Evolutionary conservation across 78 protist species (phyloP).

Genomic region (Tieghemostelium lacteum): DNA sequence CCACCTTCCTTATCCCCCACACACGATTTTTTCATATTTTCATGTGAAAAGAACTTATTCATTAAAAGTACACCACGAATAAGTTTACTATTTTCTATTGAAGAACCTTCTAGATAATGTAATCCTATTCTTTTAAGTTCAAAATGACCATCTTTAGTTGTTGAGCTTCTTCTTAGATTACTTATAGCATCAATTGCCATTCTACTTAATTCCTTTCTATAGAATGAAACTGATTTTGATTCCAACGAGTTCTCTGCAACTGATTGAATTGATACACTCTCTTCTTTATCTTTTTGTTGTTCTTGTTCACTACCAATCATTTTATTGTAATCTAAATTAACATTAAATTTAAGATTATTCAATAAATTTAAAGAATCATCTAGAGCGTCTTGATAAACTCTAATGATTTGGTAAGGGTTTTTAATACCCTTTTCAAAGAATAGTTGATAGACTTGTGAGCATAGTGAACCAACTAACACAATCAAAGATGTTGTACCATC

Average conservation of each 20-base stretch:
- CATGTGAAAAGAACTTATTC: constrained; percentile 13
- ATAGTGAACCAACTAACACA: constrained; percentile 49
- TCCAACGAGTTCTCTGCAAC: constrained; percentile 28
- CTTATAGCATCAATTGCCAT: constrained; percentile 35
- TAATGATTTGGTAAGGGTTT: neutral
- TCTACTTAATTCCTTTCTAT: constrained; percentile 1
- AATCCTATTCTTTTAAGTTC: constrained; percentile 15
- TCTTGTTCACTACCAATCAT: neutral
- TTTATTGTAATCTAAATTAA: neutral
- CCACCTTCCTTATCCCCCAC: too few species aligned
- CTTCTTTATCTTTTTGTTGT: neutral
- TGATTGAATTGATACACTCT: neutral
- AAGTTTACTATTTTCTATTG: constrained; percentile 13
- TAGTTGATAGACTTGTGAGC: constrained; percentile 4
- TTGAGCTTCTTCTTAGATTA: neutral
- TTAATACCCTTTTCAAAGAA: constrained; percentile 20
- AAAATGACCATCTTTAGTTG: neutral
- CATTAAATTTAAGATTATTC: constrained; percentile 20
- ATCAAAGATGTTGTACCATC: constrained; percentile 70
- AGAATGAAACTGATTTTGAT: constrained; percentile 54
- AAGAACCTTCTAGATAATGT: neutral
- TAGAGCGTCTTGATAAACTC: constrained; percentile 7
- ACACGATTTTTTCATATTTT: constrained; percentile 19
- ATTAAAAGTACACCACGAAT: constrained; percentile 29
- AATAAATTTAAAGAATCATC: neutral